A percentile compares a stretch with the other conserved stretches of the same genome.
Conservation (phyloP, 306 rosid genomes). For the Cicer cuneatum region DNA sequence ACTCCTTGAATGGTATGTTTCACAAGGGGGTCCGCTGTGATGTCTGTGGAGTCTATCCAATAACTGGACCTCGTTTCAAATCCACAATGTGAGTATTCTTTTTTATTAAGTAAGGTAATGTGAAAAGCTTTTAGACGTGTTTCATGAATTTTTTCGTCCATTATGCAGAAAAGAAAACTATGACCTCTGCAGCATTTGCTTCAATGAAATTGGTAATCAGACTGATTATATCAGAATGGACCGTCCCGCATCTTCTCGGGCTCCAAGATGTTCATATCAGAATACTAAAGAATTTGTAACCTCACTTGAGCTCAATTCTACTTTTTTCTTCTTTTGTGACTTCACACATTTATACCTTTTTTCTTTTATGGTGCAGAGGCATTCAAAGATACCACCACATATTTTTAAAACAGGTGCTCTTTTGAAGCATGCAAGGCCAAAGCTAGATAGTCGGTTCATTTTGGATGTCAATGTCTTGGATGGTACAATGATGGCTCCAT, state of each 20-base stretch:
- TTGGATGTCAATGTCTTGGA: slow-evolving; percentile 84
- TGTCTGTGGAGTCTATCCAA: slow-evolving; percentile 91
- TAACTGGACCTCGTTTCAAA: slow-evolving; percentile 90
- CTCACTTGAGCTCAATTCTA: slow-evolving; percentile 14
- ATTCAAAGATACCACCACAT: slow-evolving; percentile 48
- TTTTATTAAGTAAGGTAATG: slow-evolving; percentile 6
- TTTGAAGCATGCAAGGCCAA: slow-evolving; percentile 51
- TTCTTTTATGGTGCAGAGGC: slow-evolving; percentile 49
- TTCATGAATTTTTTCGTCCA: slow-evolving; percentile 9
- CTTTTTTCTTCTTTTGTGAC: not conserved
- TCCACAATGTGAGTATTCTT: slow-evolving; percentile 72
- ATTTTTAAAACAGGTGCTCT: slow-evolving; percentile 34
- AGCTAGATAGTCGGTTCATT: slow-evolving; percentile 73
- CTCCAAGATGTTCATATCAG: slow-evolving; percentile 42
- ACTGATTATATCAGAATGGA: slow-evolving; percentile 74
- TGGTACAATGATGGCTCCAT: slow-evolving; percentile 83
- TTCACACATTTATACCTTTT: slow-evolving; percentile 20
- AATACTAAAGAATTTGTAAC: slow-evolving; percentile 45
- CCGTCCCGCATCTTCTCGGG: slow-evolving; percentile 54
- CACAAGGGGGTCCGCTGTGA: slow-evolving; percentile 89
- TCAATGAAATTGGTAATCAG: slow-evolving; percentile 59
- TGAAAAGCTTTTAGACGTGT: not conserved
- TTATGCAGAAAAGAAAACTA: slow-evolving; percentile 74
- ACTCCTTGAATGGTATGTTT: slow-evolving; percentile 64
- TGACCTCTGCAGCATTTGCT: slow-evolving; percentile 88